Evolutionary conservation across 768 basidiomycete genomes (phyloP).

Genomic region (Stropharia rugosoannulata): DNA sequence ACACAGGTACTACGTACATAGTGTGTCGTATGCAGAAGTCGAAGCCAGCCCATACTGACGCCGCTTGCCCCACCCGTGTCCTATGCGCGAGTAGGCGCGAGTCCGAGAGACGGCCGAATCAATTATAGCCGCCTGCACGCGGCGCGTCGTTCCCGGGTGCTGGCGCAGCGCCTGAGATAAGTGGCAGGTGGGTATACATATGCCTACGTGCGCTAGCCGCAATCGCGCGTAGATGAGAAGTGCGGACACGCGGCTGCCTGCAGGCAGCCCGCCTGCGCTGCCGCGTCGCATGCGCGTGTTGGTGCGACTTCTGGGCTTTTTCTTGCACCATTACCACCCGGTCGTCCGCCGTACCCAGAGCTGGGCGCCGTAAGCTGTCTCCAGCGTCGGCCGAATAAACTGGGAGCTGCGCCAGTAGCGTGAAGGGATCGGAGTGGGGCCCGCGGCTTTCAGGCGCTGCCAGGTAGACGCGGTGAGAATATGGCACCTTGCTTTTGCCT

Average conservation of each 20-base stretch:
- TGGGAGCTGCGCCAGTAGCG: neutral
- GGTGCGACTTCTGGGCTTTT: neutral
- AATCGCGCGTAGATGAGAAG: neutral
- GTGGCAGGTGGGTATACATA: too few species aligned
- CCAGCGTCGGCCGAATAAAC: neutral
- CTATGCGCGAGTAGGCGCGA: too few species aligned
- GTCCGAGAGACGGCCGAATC: neutral
- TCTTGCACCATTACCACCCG: neutral
- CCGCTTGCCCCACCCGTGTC: too few species aligned
- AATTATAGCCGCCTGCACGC: neutral
- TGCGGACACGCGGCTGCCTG: slow-evolving; percentile 10
- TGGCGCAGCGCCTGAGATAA: neutral
- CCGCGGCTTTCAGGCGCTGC: too few species aligned
- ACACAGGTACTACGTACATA: too few species aligned
- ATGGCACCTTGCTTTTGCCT: too few species aligned
- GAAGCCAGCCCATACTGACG: too few species aligned
- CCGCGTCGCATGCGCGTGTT: slow-evolving; percentile 8
- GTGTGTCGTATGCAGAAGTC: too few species aligned
- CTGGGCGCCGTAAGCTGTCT: neutral
- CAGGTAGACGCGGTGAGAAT: too few species aligned
- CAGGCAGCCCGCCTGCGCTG: slow-evolving; percentile 6
- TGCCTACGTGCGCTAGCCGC: neutral
- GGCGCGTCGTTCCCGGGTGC: neutral
- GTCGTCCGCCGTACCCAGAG: neutral
- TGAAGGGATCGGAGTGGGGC: too few species aligned